Percentiles rank a stretch among this genome's conserved stretches.
Evolutionary conservation across 257 asterid species (phyloP).

Genomic region (Nicotiana paniculata): DNA sequence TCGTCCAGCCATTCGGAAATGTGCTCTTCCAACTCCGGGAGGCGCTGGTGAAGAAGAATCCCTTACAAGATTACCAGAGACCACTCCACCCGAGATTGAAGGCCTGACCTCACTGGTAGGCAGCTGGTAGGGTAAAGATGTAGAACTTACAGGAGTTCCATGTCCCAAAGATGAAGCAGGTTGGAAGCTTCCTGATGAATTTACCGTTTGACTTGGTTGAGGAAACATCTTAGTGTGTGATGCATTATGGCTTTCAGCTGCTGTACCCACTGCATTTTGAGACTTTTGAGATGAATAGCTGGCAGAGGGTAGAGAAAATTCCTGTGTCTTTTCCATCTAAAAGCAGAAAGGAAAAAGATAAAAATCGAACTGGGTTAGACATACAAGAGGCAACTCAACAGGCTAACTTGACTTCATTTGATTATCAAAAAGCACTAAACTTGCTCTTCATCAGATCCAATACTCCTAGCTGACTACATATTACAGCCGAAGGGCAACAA

Average conservation of each 20-base stretch:
- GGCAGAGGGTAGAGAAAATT: constrained; percentile 40
- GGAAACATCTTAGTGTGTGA: constrained; percentile 41
- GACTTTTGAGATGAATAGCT: constrained; percentile 42
- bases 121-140: constrained; percentile 71
- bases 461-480: not conserved
- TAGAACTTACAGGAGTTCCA: constrained; percentile 31
- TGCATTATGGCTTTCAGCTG: constrained; percentile 44
- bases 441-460: not conserved
- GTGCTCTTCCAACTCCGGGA: constrained; percentile 58
- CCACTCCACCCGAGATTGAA: constrained; percentile 38
- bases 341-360: constrained; percentile 13
- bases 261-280: constrained; percentile 36
- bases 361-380: not conserved
- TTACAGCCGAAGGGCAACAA: not conserved
- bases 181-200: constrained; percentile 46
- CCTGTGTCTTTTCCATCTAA: constrained; percentile 80
- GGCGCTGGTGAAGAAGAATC: constrained; percentile 36
- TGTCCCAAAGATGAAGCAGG: constrained; percentile 40
- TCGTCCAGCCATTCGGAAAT: constrained; percentile 60
- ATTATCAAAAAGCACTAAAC: not conserved
- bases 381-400: not conserved
- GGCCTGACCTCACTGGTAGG: constrained; percentile 89
- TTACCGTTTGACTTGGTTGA: constrained; percentile 42
- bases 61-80: constrained; percentile 44
- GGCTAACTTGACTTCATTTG: not conserved